A percentile compares a stretch with the other conserved stretches of the same genome.
Conservation (phyloP, 495 filamentous ascomycete genomes). For the Penicillium silybi region DNA sequence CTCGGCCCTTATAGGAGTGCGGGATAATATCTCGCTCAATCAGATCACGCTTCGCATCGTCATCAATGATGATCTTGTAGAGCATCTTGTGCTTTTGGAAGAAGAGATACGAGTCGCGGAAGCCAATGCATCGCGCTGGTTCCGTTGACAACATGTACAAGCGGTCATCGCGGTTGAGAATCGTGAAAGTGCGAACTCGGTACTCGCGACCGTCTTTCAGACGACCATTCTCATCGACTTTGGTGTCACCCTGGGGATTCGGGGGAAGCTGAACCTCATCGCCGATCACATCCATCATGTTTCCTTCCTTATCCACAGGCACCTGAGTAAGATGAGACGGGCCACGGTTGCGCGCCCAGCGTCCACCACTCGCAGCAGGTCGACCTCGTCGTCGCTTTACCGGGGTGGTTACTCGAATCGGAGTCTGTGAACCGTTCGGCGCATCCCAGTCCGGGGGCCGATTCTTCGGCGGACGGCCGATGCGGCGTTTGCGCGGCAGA, state of each 20-base stretch:
- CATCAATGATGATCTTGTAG: conserved; percentile 92
- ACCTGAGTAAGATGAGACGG: conserved; percentile 75
- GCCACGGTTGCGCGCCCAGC: conserved; percentile 62
- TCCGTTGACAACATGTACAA: conserved; percentile 99
- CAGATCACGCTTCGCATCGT: conserved; percentile 87
- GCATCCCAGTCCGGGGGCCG: conserved; percentile 70
- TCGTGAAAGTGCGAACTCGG: conserved; percentile 88
- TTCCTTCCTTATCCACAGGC: conserved; percentile 91
- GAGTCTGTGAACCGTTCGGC: conserved; percentile 53
- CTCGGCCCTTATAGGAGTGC: conserved; percentile 95
- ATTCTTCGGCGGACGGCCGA: conserved; percentile 84
- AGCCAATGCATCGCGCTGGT: conserved; percentile 92
- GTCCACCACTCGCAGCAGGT: conserved; percentile 62
- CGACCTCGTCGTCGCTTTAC: conserved; percentile 64
- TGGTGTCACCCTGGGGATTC: conserved; percentile 83
- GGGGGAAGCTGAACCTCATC: conserved; percentile 88
- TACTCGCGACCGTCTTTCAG: conserved; percentile 83
- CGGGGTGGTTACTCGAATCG: conserved; percentile 53
- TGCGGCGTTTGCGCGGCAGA: conserved; percentile 70
- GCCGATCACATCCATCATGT: conserved; percentile 82
- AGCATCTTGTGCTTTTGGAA: conserved; percentile 95
- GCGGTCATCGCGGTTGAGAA: conserved; percentile 74
- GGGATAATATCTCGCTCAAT: conserved; percentile 93
- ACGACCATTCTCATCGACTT: conserved; percentile 84
- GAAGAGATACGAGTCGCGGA: conserved; percentile 95